These are phyloP conservation scores for Phytopythium helicoides DNA, from an alignment of 352 stramenopile genomes.

Conservation along the genomic window DNA sequence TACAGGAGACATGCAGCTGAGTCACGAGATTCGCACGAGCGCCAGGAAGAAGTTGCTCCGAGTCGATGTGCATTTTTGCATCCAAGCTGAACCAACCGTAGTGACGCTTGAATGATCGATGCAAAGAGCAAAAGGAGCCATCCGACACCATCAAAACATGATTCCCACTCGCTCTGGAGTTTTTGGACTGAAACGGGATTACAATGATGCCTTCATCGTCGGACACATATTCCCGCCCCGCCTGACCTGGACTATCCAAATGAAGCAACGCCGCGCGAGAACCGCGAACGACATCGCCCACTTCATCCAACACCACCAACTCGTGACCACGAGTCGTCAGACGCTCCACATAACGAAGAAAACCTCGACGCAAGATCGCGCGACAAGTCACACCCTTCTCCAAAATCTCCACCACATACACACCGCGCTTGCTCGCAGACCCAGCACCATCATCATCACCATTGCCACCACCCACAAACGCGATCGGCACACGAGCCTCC, in stretches of 20 bases:
- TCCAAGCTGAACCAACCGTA: conserved; percentile 26
- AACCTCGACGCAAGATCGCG: conserved; percentile 55
- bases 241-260: conserved; percentile 32
- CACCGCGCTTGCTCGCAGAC: conserved; percentile 30
- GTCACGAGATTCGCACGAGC: conserved; percentile 24
- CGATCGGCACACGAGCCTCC: conserved; percentile 31
- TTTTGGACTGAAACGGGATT: conserved; percentile 39
- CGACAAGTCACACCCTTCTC: conserved; percentile 51
- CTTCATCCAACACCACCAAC: conserved; percentile 52
- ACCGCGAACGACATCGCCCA: conserved; percentile 30
- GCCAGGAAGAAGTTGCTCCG: conserved; percentile 48
- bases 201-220: conserved; percentile 28
- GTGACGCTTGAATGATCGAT: conserved; percentile 37
- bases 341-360: conserved; percentile 44
- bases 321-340: conserved; percentile 45
- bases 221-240: conserved; percentile 23
- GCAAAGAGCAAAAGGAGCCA: conserved; percentile 37
- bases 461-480: conserved; percentile 15
- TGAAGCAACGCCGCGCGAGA: conserved; percentile 36
- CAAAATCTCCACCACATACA: conserved; percentile 66
- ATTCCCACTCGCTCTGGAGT: conserved; percentile 17
- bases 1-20: conserved; percentile 12
- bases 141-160: conserved; percentile 43
- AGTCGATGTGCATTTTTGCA: conserved; percentile 48
- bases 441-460: too few species aligned